Evolutionary conservation across 2,329 filamentous ascomycete genomes (phyloP).

Genomic region (Davidsoniella eucalypti): DNA sequence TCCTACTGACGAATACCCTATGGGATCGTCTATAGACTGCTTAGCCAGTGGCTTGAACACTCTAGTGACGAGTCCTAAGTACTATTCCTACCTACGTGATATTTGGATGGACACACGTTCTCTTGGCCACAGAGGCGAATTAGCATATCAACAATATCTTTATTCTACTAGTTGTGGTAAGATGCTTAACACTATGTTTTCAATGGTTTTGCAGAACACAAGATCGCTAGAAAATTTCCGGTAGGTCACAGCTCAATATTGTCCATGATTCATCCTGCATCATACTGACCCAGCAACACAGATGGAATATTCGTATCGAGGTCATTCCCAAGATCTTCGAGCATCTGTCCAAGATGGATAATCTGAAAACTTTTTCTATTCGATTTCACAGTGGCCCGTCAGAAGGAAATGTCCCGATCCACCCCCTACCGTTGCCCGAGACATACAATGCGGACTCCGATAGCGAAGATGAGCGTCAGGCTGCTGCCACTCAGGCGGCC

Average conservation of each 20-base stretch:
- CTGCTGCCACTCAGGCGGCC: no score
- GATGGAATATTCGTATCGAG: constrained; percentile 49
- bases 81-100: neutral
- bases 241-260: constrained; percentile 22
- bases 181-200: constrained; percentile 45
- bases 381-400: constrained; percentile 42
- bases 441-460: no score
- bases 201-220: constrained; percentile 38
- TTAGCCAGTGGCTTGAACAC: neutral
- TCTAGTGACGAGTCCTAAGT: neutral
- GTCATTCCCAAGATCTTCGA: constrained; percentile 41
- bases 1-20: constrained; percentile 36
- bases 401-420: neutral
- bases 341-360: constrained; percentile 35
- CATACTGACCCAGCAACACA: constrained; percentile 16
- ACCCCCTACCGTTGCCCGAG: no score
- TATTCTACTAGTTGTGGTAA: constrained; percentile 42
- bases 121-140: constrained; percentile 31
- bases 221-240: constrained; percentile 38
- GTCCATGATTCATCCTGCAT: neutral
- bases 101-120: neutral
- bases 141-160: constrained; percentile 36
- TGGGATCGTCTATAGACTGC: constrained; percentile 13
- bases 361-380: constrained; percentile 37
- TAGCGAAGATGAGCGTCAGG: no score